These are phyloP conservation scores for Lithospermum erythrorhizon DNA, from an alignment of 257 asterid species.

Conservation along the genomic window DNA sequence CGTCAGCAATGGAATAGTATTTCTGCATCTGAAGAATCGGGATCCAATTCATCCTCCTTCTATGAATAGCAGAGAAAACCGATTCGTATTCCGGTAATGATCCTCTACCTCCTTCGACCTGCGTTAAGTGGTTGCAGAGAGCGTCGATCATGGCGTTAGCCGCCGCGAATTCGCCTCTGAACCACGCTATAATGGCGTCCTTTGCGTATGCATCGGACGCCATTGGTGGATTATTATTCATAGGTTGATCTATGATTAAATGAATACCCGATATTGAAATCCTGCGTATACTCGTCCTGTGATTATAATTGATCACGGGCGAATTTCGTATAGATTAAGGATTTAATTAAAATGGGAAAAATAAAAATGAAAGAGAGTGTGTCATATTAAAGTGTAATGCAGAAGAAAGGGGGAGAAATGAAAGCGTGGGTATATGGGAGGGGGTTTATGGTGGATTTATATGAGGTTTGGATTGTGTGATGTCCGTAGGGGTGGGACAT, in stretches of 20 bases:
- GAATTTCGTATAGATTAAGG: too few species aligned
- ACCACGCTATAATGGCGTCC: constrained; percentile 68
- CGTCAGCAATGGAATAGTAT: constrained; percentile 75
- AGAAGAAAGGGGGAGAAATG: too few species aligned
- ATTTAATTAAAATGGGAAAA: too few species aligned
- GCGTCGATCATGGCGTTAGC: constrained; percentile 89
- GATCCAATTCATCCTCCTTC: constrained; percentile 75
- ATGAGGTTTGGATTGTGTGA: background rate
- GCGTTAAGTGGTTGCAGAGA: constrained; percentile 64
- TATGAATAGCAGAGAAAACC: constrained; percentile 56
- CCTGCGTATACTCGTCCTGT: too few species aligned
- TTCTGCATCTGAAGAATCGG: constrained; percentile 82
- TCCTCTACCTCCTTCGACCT: constrained; percentile 47
- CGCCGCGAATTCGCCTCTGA: constrained; percentile 86
- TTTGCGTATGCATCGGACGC: constrained; percentile 25
- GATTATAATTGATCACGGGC: too few species aligned
- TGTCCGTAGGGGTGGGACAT: background rate
- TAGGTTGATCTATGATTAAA: too few species aligned
- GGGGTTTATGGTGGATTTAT: background rate
- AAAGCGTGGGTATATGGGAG: too few species aligned
- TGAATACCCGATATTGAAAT: too few species aligned
- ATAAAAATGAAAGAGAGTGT: too few species aligned
- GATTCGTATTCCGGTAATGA: constrained; percentile 47
- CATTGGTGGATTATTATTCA: too few species aligned
- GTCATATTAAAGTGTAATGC: too few species aligned